Percentiles rank a stretch among this genome's conserved stretches.
Conservation (phyloP, 768 basidiomycete genomes). For the Lepiota venenata region DNA sequence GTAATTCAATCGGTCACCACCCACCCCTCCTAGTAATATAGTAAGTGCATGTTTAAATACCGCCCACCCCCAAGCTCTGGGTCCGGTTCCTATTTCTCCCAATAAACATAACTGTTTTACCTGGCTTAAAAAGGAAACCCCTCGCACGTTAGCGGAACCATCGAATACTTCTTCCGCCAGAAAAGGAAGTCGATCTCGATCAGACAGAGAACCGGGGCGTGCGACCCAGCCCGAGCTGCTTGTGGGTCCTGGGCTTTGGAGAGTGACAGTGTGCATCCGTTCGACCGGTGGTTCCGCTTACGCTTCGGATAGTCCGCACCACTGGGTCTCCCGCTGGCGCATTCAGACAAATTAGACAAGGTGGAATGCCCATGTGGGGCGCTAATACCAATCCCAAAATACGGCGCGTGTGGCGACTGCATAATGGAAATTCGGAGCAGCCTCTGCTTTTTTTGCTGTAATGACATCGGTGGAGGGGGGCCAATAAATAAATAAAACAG, state of each 20-base stretch:
- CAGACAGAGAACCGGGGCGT: conserved; percentile 1
- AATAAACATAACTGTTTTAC: not conserved
- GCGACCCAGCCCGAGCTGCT: conserved; percentile 1
- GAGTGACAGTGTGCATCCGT: too few relatives aligned
- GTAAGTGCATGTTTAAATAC: not conserved
- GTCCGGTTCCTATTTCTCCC: not conserved
- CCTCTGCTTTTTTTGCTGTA: not conserved
- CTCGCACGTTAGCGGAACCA: conserved; percentile 7
- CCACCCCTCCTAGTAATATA: not conserved
- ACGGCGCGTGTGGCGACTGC: not conserved
- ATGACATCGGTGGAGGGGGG: not conserved
- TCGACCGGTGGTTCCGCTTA: conserved; percentile 1
- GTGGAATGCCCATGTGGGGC: too few relatives aligned
- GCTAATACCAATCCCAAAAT: too few relatives aligned
- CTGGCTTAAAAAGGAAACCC: conserved; percentile 2
- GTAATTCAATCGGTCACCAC: not conserved
- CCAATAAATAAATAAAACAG: not conserved
- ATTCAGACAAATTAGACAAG: too few relatives aligned
- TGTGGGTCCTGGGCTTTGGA: not conserved
- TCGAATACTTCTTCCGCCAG: not conserved
- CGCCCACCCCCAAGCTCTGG: not conserved
- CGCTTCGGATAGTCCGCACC: not conserved
- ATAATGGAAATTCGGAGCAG: not conserved
- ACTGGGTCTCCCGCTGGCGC: too few relatives aligned
- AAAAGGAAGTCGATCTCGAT: conserved; percentile 9